Conservation (phyloP, 768 basidiomycete species). For the Russula ochroleuca region DNA sequence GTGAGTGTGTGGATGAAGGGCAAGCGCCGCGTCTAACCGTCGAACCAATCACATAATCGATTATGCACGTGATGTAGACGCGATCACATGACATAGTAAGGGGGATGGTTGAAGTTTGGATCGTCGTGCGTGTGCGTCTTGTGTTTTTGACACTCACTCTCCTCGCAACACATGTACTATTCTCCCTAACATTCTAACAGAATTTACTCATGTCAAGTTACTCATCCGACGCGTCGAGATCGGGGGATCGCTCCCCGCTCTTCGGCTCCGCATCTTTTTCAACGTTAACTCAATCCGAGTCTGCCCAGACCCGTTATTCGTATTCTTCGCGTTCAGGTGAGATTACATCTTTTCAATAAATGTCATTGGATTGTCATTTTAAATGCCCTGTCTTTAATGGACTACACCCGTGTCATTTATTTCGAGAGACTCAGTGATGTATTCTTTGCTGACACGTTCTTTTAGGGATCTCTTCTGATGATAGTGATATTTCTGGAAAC, state of each 20-base stretch:
- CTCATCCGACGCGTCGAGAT: conserved; percentile 33
- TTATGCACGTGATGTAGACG: conserved; percentile 11
- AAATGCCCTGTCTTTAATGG: neutral
- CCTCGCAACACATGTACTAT: conserved; percentile 33
- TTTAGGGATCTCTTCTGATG: conserved; percentile 25
- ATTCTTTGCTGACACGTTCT: conserved; percentile 5
- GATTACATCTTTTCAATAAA: conserved; percentile 22
- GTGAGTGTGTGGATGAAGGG: neutral
- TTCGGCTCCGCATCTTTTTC: conserved; percentile 58
- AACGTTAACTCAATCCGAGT: conserved; percentile 48
- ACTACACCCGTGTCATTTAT: neutral
- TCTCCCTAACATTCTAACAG: conserved; percentile 11
- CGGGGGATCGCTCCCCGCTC: conserved; percentile 52
- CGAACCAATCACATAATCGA: neutral
- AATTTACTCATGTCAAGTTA: conserved; percentile 38
- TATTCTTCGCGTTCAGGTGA: conserved; percentile 53
- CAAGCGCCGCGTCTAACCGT: neutral
- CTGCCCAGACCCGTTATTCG: conserved; percentile 54
- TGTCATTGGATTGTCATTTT: neutral
- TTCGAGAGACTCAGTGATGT: neutral
- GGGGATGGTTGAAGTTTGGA: conserved; percentile 27
- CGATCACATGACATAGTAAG: conserved; percentile 37
- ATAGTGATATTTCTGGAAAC: conserved; percentile 25
- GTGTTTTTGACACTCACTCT: conserved; percentile 26
- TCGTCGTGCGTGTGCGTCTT: neutral